Evolutionary conservation across 257 asterid species (phyloP).

Genomic region (Henckelia pumila): DNA sequence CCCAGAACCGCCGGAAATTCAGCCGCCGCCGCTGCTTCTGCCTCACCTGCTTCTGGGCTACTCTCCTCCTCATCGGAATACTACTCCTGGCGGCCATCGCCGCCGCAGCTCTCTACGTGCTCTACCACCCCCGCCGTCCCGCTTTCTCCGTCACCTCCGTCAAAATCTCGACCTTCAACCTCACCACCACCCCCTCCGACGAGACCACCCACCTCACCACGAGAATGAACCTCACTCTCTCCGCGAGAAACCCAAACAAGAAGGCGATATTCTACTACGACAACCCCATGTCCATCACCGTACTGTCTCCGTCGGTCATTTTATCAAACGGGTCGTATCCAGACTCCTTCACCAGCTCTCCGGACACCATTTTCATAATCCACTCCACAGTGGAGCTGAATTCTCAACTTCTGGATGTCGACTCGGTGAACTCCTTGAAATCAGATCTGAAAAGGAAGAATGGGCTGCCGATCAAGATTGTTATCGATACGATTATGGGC

Average conservation of each 20-base stretch:
- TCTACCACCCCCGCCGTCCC: slow-evolving; percentile 31
- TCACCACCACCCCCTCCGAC: slow-evolving; percentile 17
- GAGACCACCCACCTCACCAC: slow-evolving; percentile 14
- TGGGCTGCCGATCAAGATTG: slow-evolving; percentile 25
- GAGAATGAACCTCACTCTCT: slow-evolving; percentile 13
- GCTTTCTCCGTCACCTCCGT: slow-evolving; percentile 21
- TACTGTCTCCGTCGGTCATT: slow-evolving; percentile 3
- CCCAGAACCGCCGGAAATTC: slow-evolving; percentile 4
- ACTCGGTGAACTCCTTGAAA: slow-evolving; percentile 17
- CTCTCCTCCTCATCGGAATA: slow-evolving; percentile 14
- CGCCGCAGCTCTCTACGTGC: slow-evolving; percentile 23
- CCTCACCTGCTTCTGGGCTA: slow-evolving; percentile 24
- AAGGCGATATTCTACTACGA: slow-evolving; percentile 19
- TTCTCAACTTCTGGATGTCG: slow-evolving; percentile 22
- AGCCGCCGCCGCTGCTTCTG: slow-evolving; percentile 22
- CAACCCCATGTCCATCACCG: slow-evolving; percentile 11
- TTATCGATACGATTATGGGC: slow-evolving; percentile 27
- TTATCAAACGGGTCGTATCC: slow-evolving; percentile 24
- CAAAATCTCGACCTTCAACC: slow-evolving; percentile 18
- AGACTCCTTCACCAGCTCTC: slow-evolving; percentile 17
- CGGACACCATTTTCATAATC: slow-evolving; percentile 20
- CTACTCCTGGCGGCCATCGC: slow-evolving; percentile 26
- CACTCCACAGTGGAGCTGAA: slow-evolving; percentile 9
- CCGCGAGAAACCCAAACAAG: slow-evolving; percentile 17
- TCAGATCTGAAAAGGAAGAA: slow-evolving; percentile 27